Evolutionary conservation across 306 rosid species (phyloP).

Genomic region (Cicer yamashitae): DNA sequence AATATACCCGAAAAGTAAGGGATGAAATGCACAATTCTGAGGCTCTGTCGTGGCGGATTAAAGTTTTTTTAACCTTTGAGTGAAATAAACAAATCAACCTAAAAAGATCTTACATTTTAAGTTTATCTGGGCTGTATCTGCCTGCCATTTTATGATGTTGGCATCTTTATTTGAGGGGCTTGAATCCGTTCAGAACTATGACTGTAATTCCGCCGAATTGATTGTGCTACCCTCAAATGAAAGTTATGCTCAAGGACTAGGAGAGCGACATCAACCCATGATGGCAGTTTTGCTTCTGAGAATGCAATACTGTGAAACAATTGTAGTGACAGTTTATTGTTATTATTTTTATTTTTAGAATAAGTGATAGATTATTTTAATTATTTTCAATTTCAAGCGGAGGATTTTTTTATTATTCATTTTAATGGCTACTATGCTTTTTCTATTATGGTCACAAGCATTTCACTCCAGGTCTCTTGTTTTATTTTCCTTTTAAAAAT

Average conservation of each 20-base stretch:
- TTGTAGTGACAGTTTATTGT: neutral
- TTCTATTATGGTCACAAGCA: no score
- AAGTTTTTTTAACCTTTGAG: conserved; percentile 54
- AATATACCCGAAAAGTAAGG: conserved; percentile 59
- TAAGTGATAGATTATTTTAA: neutral
- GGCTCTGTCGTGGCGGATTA: conserved; percentile 74
- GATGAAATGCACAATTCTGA: conserved; percentile 68
- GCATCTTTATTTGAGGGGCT: conserved; percentile 20
- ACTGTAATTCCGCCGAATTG: conserved; percentile 11
- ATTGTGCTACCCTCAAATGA: neutral
- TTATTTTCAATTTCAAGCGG: neutral
- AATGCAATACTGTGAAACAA: neutral
- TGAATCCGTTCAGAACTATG: conserved; percentile 34
- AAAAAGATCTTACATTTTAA: neutral
- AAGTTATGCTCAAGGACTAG: neutral
- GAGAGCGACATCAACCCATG: neutral
- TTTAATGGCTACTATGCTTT: no score
- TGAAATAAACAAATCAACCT: conserved; percentile 17
- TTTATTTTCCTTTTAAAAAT: no score
- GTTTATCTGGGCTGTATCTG: conserved; percentile 9
- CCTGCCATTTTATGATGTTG: conserved; percentile 28
- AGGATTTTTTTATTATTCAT: no score
- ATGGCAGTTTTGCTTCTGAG: neutral
- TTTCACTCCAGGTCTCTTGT: no score
- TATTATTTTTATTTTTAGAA: no score